These are phyloP conservation scores for Verticillium nonalfalfae DNA, from an alignment of 2,329 filamentous ascomycete genomes.

Conservation along the genomic window DNA sequence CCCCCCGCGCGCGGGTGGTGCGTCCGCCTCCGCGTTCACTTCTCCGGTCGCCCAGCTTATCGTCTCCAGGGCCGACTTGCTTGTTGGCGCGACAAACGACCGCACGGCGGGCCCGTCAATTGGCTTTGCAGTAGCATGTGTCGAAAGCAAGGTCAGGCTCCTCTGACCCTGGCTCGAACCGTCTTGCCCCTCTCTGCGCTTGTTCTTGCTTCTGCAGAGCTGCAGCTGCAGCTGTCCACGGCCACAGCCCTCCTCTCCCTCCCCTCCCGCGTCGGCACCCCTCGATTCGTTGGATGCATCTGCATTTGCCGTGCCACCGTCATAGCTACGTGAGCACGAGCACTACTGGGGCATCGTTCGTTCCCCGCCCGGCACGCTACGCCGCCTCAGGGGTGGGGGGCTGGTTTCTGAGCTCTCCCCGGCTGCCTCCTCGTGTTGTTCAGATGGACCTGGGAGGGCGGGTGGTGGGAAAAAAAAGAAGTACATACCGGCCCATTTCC, in stretches of 20 bases:
- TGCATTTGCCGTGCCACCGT: not conserved
- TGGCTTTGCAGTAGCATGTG: not conserved
- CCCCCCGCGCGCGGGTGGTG: not conserved
- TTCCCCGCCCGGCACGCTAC: not conserved
- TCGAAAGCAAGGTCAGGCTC: not conserved
- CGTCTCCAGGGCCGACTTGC: not conserved
- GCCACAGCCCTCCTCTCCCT: not conserved
- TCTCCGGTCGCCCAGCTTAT: not conserved
- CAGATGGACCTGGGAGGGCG: not conserved
- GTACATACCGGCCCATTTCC: not conserved
- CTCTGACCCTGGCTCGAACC: not conserved
- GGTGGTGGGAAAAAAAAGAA: not conserved
- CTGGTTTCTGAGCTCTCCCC: not conserved
- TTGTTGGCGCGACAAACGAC: not conserved
- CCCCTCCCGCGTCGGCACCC: not conserved
- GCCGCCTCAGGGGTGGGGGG: not conserved
- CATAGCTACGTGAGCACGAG: not conserved
- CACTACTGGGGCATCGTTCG: not conserved
- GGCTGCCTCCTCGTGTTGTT: not conserved
- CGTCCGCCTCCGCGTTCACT: not conserved
- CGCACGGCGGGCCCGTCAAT: not conserved
- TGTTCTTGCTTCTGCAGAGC: not conserved
- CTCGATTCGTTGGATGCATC: not conserved
- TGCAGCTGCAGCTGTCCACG: not conserved
- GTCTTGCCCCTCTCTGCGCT: not conserved